phyloP scores from a whole-genome alignment of 23 red algal species.

The Porphyridium purpureum region DNA sequence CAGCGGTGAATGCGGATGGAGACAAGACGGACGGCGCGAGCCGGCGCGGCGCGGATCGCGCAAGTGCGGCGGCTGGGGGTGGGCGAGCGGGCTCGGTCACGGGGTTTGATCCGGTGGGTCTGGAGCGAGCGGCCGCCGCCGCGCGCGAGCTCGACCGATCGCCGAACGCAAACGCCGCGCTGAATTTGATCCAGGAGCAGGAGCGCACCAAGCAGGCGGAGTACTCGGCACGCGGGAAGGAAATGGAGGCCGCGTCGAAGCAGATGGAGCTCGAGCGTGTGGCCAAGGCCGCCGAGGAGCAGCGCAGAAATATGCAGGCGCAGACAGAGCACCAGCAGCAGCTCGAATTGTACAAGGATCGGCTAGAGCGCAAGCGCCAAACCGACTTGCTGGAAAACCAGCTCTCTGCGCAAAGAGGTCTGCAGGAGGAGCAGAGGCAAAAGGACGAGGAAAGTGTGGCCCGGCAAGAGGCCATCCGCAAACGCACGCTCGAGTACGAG shows the following conservation, averaged over 20 bases:
- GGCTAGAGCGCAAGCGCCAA: slow-evolving; percentile 48
- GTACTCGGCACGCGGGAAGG: slow-evolving; percentile 16
- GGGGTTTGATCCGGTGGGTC: slow-evolving; percentile 42
- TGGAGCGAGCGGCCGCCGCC: slow-evolving; percentile 63
- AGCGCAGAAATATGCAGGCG: slow-evolving; percentile 50
- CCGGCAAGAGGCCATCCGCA: slow-evolving; percentile 47
- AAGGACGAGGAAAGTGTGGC: slow-evolving; percentile 67
- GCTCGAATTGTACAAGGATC: slow-evolving; percentile 48
- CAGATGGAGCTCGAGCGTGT: slow-evolving; percentile 52
- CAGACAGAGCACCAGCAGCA: slow-evolving; percentile 44
- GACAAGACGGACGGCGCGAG: background rate
- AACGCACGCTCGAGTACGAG: slow-evolving; percentile 65
- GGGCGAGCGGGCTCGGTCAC: background rate
- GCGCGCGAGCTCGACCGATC: slow-evolving; percentile 45
- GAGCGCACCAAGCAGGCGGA: slow-evolving; percentile 56
- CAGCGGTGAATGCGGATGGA: background rate
- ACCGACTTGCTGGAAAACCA: slow-evolving; percentile 50
- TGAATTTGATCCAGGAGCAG: slow-evolving; percentile 48
- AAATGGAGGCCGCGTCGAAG: slow-evolving; percentile 34
- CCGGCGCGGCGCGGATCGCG: background rate
- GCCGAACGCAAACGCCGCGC: slow-evolving; percentile 40
- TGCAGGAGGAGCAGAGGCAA: slow-evolving; percentile 51
- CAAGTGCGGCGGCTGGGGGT: background rate
- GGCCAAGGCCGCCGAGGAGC: slow-evolving; percentile 34
- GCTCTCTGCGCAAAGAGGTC: slow-evolving; percentile 21